Evolutionary conservation across 495 filamentous ascomycete species (phyloP).

Genomic region (Penicillium samsonianum): DNA sequence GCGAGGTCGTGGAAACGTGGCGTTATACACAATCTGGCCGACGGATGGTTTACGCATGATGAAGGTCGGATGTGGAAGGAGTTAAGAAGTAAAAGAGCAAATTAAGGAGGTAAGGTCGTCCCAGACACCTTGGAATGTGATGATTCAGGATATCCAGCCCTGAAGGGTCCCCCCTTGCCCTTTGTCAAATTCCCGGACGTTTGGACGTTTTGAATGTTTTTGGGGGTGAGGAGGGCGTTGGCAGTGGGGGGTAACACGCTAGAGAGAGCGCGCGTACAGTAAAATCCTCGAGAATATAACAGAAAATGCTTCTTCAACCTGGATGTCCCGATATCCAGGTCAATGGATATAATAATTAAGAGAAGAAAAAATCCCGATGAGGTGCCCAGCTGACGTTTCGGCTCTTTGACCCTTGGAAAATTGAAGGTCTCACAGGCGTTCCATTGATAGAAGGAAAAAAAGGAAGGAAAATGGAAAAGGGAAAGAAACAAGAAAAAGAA

Average conservation of each 20-base stretch:
- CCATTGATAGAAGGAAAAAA: not conserved
- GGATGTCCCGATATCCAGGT: not conserved
- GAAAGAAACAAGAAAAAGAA: slow-evolving; percentile 15
- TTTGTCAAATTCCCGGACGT: slow-evolving; percentile 9
- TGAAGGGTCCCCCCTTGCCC: slow-evolving; percentile 7
- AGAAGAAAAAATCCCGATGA: slow-evolving; percentile 4
- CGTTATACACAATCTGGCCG: slow-evolving; percentile 55
- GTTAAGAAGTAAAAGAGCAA: not conserved
- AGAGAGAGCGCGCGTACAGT: not conserved
- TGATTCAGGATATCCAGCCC: slow-evolving; percentile 3
- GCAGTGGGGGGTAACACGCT: not conserved
- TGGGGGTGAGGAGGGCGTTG: not conserved
- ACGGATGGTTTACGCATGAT: slow-evolving; percentile 64
- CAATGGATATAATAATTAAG: not conserved
- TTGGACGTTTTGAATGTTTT: not conserved
- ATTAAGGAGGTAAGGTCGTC: slow-evolving; percentile 5
- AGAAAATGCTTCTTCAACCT: not conserved
- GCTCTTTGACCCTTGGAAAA: slow-evolving; percentile 16
- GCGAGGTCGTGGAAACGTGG: slow-evolving; percentile 58
- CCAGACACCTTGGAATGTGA: slow-evolving; percentile 10
- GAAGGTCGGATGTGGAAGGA: slow-evolving; percentile 1
- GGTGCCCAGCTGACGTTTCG: slow-evolving; percentile 15
- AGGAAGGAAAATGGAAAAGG: slow-evolving; percentile 7
- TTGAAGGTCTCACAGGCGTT: slow-evolving; percentile 17
- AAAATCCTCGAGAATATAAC: not conserved